These are phyloP conservation scores for Dunaliella sp. DNA, from an alignment of 139 green algal genomes.

Conservation along the genomic window DNA sequence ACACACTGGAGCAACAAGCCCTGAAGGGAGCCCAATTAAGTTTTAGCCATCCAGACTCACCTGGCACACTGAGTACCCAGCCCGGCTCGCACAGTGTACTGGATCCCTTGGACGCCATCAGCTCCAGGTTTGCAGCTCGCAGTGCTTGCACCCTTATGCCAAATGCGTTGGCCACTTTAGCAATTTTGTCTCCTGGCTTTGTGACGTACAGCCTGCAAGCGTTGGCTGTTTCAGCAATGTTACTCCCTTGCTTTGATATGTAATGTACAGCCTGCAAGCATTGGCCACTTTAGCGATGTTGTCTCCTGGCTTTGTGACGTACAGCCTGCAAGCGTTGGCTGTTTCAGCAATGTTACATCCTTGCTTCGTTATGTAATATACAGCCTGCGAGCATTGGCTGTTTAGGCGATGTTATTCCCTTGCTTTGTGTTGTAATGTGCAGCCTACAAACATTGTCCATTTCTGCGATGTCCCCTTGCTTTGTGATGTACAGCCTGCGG, in stretches of 20 bases:
- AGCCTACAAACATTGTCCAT: background rate
- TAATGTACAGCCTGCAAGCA: no score
- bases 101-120: background rate
- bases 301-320: background rate
- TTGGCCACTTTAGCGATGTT: background rate
- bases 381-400: background rate
- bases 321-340: background rate
- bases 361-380: no score
- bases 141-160: background rate
- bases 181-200: background rate
- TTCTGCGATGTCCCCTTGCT: no score
- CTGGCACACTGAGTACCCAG: background rate
- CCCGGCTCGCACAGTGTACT: no score
- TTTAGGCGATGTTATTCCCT: background rate
- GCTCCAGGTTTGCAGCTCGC: background rate
- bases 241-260: no score
- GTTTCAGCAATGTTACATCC: no score
- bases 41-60: no score
- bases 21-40: no score
- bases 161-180: background rate
- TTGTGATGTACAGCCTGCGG: no score
- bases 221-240: no score
- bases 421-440: background rate
- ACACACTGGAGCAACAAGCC: no score
- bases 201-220: background rate